phyloP scores from a whole-genome alignment of 805 yeast genomes.

The Pichia phayaonensis region DNA sequence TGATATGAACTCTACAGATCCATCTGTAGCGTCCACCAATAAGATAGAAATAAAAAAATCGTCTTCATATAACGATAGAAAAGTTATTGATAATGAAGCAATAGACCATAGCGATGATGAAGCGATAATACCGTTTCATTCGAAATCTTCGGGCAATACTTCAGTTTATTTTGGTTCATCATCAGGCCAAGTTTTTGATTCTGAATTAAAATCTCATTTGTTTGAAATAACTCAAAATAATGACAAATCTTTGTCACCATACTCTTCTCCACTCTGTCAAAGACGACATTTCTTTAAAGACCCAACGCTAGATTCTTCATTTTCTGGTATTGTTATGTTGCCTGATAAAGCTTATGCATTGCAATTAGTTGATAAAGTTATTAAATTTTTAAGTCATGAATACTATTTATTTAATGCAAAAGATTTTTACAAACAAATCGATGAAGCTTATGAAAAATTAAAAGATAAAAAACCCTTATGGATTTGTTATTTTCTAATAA shows the following conservation, averaged over 20 bases:
- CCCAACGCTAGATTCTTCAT: conserved; percentile 8
- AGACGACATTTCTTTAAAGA: conserved; percentile 11
- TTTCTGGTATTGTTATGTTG: conserved; percentile 14
- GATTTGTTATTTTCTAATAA: conserved; percentile 14
- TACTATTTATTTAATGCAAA: conserved; percentile 14
- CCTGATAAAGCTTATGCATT: conserved; percentile 18
- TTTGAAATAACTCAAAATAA: conserved; percentile 7
- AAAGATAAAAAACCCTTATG: conserved; percentile 13
- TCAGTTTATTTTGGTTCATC: conserved; percentile 7
- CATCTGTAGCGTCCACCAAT: neutral
- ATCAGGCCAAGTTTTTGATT: conserved; percentile 12
- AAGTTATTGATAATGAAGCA: neutral
- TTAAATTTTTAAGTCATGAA: conserved; percentile 10
- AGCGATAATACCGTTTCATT: conserved; percentile 2
- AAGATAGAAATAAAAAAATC: no score
- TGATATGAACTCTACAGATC: neutral
- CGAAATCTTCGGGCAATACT: neutral
- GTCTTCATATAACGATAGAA: neutral
- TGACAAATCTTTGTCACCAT: neutral
- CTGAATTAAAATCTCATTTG: conserved; percentile 10
- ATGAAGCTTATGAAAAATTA: conserved; percentile 15
- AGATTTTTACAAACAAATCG: conserved; percentile 10
- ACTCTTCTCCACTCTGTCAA: neutral
- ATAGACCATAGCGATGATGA: neutral
- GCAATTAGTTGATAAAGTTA: conserved; percentile 10